phyloP scores from a whole-genome alignment of 768 basidiomycete genomes.

The Podaxis sp. region DNA sequence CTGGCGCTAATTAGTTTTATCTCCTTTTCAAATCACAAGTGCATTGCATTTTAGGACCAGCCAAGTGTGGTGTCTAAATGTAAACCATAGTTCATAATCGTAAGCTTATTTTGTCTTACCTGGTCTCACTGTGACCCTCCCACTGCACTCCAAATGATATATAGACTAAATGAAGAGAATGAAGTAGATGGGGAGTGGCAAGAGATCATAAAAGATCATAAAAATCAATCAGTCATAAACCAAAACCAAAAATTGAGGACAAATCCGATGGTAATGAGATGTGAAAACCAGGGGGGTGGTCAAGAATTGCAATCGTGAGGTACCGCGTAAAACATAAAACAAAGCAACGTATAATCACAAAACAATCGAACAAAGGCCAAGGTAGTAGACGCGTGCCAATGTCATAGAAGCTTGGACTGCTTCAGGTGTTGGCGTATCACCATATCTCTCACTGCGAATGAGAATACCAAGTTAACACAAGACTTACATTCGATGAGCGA shows the following conservation, averaged over 20 bases:
- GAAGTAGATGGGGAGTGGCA: background rate
- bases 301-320: background rate
- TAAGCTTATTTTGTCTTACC: background rate
- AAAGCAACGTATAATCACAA: background rate
- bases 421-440: slow-evolving; percentile 75
- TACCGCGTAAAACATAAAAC: background rate
- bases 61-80: background rate
- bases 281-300: background rate
- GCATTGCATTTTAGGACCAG: background rate
- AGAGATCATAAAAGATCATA: background rate
- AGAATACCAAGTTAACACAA: slow-evolving; percentile 11
- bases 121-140: background rate
- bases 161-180: background rate
- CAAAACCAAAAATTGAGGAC: background rate
- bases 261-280: background rate
- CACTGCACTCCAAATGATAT: background rate
- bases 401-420: slow-evolving; percentile 63
- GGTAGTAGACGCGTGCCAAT: background rate
- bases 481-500: slow-evolving; percentile 15
- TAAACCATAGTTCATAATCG: background rate
- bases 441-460: slow-evolving; percentile 65
- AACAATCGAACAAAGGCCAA: background rate
- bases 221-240: background rate
- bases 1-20: background rate
- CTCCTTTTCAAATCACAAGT: background rate